Conservation (phyloP, 2,329 filamentous ascomycete genomes). For the Xylariaceae sp. region DNA sequence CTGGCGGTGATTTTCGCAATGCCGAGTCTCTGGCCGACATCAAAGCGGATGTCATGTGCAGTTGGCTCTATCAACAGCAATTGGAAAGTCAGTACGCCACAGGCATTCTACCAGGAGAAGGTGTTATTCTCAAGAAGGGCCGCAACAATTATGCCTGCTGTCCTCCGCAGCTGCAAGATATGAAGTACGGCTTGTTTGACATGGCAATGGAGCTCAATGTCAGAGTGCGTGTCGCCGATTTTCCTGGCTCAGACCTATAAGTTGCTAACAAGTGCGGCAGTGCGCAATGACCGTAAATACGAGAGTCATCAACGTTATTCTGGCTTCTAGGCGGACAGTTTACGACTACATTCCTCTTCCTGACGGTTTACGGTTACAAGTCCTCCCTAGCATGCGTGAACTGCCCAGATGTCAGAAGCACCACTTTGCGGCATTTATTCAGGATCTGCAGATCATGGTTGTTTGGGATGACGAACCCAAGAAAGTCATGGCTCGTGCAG, state of each 20-base stretch:
- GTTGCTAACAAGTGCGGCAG: conserved; percentile 35
- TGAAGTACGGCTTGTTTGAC: conserved; percentile 35
- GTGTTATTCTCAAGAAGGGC: conserved; percentile 40
- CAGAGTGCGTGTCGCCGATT: conserved; percentile 29
- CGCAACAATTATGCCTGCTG: conserved; percentile 39
- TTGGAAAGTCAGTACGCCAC: conserved; percentile 46
- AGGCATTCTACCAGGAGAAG: conserved; percentile 37
- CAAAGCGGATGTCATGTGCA: conserved; percentile 61
- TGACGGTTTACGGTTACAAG: conserved; percentile 58
- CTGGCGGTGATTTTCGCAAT: conserved; percentile 41
- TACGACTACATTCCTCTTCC: conserved; percentile 57
- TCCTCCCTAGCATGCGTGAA: conserved; percentile 55
- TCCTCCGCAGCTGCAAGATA: conserved; percentile 36
- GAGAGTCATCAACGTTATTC: conserved; percentile 59
- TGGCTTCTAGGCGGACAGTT: conserved; percentile 43
- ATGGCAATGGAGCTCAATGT: conserved; percentile 40
- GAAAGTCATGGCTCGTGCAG: conserved; percentile 50
- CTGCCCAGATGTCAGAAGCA: conserved; percentile 61
- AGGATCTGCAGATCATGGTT: conserved; percentile 55
- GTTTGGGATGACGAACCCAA: conserved; percentile 64
- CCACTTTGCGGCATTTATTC: conserved; percentile 64
- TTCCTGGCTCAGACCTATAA: not conserved
- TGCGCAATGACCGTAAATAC: conserved; percentile 68
- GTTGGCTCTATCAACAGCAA: conserved; percentile 62
- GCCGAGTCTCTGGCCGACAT: conserved; percentile 49